Evolutionary conservation across 768 basidiomycete genomes (phyloP), one percentile per base, ranked within the genome.

Genomic region (Mycena chlorophos): DNA sequence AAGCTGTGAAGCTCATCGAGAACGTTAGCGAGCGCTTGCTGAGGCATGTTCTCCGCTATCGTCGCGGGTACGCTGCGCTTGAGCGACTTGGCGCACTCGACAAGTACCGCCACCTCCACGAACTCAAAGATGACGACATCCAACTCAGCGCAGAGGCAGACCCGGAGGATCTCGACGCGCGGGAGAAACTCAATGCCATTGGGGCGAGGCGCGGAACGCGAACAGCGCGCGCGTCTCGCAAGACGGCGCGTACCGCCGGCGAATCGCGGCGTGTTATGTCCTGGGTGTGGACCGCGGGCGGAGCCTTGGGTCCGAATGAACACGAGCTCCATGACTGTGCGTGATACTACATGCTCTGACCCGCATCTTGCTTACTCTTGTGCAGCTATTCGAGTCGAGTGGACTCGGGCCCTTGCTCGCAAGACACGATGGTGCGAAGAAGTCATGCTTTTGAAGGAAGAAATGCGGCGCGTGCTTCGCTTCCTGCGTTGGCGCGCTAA

Each of bases 371-470:
- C 2, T 42, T 6, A 28, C 17, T n/a, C n/a, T n/a, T n/a, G n/a
- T 3, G 5, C 37, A 58, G 57, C 57, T 0, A 27, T 58, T 5
- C 52, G 57, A 1, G 53, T 58, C 39, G 57, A 58, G n/a, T 58
- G 56, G 56, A 54, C 51, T 4, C 46, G 56, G 2, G 51, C 56
- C 3, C 28, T 47, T 27, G 49, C 49, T 1, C 58, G 55, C 26
- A 52, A 51, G 17, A 52, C 47, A 5, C 45, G 45, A 6, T 46
- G 45, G 45, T 46, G 45, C 3, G 58, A 60, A 20, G 58, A 60
- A 46, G 58, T 60, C 30, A 50, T 52, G n/a, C 40, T 60, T 13
- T 45, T 55, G 3, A 45, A 60, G 14, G 58, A 60, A 19, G 58
- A 60, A 23, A 60, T 60, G 54, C 49, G 58, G 16, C 49, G 58